Conservation (phyloP, 345 rosid genomes). For the Lepidium aucheri region DNA sequence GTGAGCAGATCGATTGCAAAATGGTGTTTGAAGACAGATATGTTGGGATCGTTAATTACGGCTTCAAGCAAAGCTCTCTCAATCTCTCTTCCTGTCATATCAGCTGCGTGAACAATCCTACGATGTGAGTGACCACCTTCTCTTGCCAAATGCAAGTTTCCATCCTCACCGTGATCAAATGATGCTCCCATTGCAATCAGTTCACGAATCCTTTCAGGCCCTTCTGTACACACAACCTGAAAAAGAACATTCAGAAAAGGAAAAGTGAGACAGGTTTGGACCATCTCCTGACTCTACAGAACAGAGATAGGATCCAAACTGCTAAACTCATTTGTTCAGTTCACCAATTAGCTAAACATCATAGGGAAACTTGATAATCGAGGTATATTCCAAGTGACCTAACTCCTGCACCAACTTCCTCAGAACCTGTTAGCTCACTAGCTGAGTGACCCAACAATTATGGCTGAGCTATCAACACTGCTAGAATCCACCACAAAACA, state of each 20-base stretch:
- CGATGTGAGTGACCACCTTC: conserved; percentile 96
- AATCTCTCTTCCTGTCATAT: conserved; percentile 97
- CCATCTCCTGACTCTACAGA: not conserved
- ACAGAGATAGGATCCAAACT: not conserved
- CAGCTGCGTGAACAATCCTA: conserved; percentile 95
- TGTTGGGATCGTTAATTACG: conserved; percentile 67
- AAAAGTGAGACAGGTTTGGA: not conserved
- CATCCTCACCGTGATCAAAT: conserved; percentile 91
- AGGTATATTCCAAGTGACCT: not conserved
- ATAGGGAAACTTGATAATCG: not conserved
- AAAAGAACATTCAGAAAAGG: conserved; percentile 1
- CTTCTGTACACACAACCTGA: conserved; percentile 95
- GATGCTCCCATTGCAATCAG: conserved; percentile 90
- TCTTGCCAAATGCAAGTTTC: conserved; percentile 93
- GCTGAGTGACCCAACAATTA: not conserved
- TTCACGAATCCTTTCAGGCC: conserved; percentile 90
- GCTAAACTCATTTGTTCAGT: not conserved
- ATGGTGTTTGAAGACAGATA: conserved; percentile 74
- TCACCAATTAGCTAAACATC: not conserved
- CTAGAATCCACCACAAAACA: not conserved
- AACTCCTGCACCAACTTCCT: not conserved
- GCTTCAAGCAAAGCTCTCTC: conserved; percentile 89
- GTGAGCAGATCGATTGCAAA: conserved; percentile 90
- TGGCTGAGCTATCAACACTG: not conserved
- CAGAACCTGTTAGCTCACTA: not conserved